Conservation (phyloP, 2,329 filamentous ascomycete species). For the Curvularia spicifera region DNA sequence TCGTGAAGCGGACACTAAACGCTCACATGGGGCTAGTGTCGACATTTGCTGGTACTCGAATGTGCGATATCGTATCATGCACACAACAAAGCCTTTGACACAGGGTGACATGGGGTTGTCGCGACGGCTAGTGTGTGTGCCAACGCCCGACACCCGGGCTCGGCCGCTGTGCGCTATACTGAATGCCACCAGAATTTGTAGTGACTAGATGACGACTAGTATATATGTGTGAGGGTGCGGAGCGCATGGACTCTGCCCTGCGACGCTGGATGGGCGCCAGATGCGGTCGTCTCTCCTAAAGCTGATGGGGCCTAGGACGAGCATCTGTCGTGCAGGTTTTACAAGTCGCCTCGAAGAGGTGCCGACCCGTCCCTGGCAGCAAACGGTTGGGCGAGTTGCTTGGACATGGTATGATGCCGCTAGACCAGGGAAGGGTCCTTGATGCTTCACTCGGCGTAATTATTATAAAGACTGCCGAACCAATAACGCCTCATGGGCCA, state of each 20-base stretch:
- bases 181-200: neutral
- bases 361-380: constrained; percentile 7
- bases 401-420: constrained; percentile 1
- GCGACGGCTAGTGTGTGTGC: neutral
- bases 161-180: neutral
- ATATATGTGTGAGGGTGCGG: neutral
- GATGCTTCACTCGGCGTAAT: neutral
- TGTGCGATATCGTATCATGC: neutral
- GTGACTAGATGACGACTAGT: neutral
- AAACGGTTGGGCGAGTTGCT: neutral
- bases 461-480: neutral
- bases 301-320: neutral
- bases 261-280: neutral
- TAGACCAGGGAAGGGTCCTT: neutral
- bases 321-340: neutral
- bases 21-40: neutral
- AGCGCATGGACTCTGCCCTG: neutral
- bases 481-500: neutral
- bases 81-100: neutral
- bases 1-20: neutral
- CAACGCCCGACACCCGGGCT: neutral
- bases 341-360: constrained; percentile 5
- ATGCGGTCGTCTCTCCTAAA: neutral
- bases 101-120: neutral
- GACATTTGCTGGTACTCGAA: neutral